Conservation (phyloP, 768 basidiomycete species). For the Phaffia tasmanica region DNA sequence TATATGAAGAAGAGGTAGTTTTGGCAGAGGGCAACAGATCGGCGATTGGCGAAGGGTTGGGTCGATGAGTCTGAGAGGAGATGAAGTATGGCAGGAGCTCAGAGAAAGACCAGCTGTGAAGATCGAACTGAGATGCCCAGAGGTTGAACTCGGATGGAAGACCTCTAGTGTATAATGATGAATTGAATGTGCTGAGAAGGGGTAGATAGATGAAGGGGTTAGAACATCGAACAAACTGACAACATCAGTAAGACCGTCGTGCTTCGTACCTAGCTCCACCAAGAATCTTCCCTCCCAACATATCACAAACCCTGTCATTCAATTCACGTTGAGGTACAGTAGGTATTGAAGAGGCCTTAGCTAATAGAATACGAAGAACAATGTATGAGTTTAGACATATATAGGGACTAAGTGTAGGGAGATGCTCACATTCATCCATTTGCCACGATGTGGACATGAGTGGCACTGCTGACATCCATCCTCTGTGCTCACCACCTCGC, state of each 20-base stretch:
- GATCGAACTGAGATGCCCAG: conserved; percentile 16
- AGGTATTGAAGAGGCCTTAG: conserved; percentile 10
- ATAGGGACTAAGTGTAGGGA: not conserved
- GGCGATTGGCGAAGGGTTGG: not conserved
- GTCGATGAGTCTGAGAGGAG: conserved; percentile 11
- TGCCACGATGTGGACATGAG: conserved; percentile 22
- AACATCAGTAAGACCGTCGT: not conserved
- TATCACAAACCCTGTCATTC: not conserved
- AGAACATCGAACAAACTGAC: not conserved
- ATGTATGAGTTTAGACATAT: not conserved
- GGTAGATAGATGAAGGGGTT: not conserved
- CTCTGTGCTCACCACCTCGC: conserved; percentile 4
- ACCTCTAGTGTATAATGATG: conserved; percentile 24
- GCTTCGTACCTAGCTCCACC: conserved; percentile 18
- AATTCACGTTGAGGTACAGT: conserved; percentile 19
- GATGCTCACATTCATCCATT: conserved; percentile 11
- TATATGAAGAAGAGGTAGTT: not conserved
- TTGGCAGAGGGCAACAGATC: not conserved
- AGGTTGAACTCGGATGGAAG: conserved; percentile 23
- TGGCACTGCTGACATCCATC: conserved; percentile 15
- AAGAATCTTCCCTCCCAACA: conserved; percentile 23
- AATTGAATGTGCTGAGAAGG: conserved; percentile 5
- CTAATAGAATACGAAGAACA: not conserved
- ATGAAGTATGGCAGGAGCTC: conserved; percentile 19
- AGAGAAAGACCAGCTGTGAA: conserved; percentile 20